A percentile compares a stretch with the other conserved stretches of the same genome.
Evolutionary conservation across 805 yeast species (phyloP).

Genomic region (Yamadazyma kitorensis): DNA sequence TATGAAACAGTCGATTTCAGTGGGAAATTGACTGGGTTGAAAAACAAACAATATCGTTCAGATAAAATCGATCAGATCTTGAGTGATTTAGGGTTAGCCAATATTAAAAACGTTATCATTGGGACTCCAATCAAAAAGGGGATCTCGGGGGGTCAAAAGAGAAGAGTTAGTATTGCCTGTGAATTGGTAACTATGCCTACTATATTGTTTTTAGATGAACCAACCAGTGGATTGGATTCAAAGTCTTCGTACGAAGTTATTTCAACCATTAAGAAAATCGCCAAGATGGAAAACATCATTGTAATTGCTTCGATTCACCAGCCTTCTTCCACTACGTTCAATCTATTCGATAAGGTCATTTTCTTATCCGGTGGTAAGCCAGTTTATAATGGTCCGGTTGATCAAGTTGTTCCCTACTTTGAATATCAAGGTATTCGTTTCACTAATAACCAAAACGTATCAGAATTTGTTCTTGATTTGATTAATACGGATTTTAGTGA

Average conservation of each 20-base stretch:
- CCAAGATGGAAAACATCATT: conserved; percentile 29
- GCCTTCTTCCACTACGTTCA: conserved; percentile 46
- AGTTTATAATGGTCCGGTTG: conserved; percentile 17
- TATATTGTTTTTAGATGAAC: conserved; percentile 56
- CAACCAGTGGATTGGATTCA: conserved; percentile 61
- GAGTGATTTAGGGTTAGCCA: conserved; percentile 13
- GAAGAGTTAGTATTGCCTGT: conserved; percentile 20
- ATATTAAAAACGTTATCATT: conserved; percentile 14
- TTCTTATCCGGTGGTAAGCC: conserved; percentile 22
- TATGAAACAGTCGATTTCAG: conserved; percentile 12
- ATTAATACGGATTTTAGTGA: conserved; percentile 25
- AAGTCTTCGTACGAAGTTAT: conserved; percentile 53
- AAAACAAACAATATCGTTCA: conserved; percentile 1
- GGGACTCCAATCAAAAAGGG: conserved; percentile 23
- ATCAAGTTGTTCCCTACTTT: conserved; percentile 16
- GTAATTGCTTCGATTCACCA: conserved; percentile 55
- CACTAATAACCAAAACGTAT: conserved; percentile 20
- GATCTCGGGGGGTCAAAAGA: conserved; percentile 22
- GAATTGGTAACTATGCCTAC: conserved; percentile 18
- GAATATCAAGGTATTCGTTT: conserved; percentile 17
- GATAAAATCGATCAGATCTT: conserved; percentile 4
- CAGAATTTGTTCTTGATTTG: conserved; percentile 28
- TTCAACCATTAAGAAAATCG: conserved; percentile 40
- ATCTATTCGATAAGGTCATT: conserved; percentile 23
- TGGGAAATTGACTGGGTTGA: conserved; percentile 5